Evolutionary conservation across 805 yeast genomes (phyloP), one percentile per base, ranked within the genome.

Genomic region (Phaffomyces thermotolerans): DNA sequence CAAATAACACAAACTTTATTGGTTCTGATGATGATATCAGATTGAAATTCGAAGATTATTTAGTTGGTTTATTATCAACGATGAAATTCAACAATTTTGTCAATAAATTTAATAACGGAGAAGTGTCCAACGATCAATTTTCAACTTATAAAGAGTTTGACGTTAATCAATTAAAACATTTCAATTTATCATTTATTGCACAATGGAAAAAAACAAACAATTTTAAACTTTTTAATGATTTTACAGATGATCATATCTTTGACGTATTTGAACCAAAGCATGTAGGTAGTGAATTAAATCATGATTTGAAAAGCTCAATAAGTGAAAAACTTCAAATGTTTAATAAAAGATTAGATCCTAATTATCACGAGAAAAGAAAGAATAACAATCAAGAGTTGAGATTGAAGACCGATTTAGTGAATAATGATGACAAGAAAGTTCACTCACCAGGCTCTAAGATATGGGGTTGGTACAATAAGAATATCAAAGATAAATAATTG

Each of bases 21-120:
- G 91, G 91, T 4, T 80, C 86, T 52, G 98, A 93, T 55, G 99
- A 93, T 62, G 87, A 81, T 57, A 81, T 93, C 29, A 67, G 98
- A 41, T 75, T 79, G 64, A 88, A 81, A 54, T 90, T 91, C 62
- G 99, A 93, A 58, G 97, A 90, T 55, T 93, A 93, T 57, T 63
- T 90, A 23, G 73, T 84, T 46, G 87, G 95, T 10, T 60, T 93
- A 49, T 60, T 91, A 22, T 71, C 95, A 0, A 72, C 85, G 23
- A 79, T 76, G 20, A 84, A 95, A 60, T 84, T 81, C 53, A 75
- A 75, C 51, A 78, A 72, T 40, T 87, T 81, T 54, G 52, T 75
- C 10, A 60, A 56, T 4, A 57, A 53, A 41, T 67, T 66, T 22
- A 37, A 33, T 39, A 65, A 65, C 41, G 66, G 63, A 12, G 57